These are phyloP conservation scores for Clitopilus passeckerianus DNA, from an alignment of 768 basidiomycete genomes.

Conservation along the genomic window DNA sequence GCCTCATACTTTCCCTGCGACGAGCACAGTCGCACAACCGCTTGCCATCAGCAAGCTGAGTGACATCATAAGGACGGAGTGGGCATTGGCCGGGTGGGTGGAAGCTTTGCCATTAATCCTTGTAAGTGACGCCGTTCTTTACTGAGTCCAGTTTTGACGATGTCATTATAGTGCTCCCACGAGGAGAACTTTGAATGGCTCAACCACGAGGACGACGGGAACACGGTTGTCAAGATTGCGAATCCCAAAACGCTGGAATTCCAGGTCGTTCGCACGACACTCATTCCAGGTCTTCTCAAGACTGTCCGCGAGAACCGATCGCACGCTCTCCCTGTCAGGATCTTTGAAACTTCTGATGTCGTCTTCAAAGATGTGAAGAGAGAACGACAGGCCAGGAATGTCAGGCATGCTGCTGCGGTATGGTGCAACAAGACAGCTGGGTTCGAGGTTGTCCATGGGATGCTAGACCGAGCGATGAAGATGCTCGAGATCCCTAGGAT, in stretches of 20 bases:
- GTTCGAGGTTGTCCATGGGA: conserved; percentile 93
- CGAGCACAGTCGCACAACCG: conserved; percentile 93
- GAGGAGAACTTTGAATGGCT: conserved; percentile 97
- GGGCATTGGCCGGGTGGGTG: conserved; percentile 93
- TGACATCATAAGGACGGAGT: conserved; percentile 85
- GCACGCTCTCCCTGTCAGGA: conserved; percentile 84
- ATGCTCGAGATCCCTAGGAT: conserved; percentile 91
- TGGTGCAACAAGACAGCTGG: conserved; percentile 98
- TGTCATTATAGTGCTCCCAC: conserved; percentile 75
- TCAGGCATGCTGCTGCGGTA: conserved; percentile 82
- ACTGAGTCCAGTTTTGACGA: neutral
- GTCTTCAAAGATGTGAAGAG: conserved; percentile 77
- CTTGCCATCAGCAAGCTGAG: conserved; percentile 84
- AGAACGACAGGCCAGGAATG: conserved; percentile 86
- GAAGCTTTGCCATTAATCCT: conserved; percentile 94
- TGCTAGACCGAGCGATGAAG: conserved; percentile 93
- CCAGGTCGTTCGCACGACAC: conserved; percentile 94
- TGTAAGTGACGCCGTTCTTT: conserved; percentile 38
- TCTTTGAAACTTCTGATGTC: conserved; percentile 93
- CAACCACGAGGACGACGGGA: conserved; percentile 80
- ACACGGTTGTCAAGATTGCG: conserved; percentile 82
- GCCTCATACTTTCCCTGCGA: conserved; percentile 85
- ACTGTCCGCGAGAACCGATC: conserved; percentile 95
- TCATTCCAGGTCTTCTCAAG: conserved; percentile 94
- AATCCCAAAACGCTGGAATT: conserved; percentile 98